Conservation (phyloP, 2,329 filamentous ascomycete species). For the Pseudocercospora fijiensis region DNA sequence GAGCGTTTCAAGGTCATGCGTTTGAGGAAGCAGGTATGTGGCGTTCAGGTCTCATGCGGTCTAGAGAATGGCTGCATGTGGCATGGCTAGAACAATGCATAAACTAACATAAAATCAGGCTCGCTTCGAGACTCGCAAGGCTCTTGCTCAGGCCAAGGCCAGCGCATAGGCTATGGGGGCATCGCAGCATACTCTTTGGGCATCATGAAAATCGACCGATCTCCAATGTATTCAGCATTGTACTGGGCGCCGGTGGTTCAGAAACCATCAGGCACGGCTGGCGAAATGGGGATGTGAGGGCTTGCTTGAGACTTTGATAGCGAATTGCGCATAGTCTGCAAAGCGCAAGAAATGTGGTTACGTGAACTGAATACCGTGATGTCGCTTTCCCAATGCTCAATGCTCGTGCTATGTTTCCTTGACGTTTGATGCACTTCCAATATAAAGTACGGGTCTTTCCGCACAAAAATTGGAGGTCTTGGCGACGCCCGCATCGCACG, state of each 20-base stretch:
- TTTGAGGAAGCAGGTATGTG: slow-evolving; percentile 93
- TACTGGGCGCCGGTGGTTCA: slow-evolving; percentile 14
- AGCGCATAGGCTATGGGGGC: slow-evolving; percentile 45
- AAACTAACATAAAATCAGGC: slow-evolving; percentile 47
- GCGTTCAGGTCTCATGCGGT: not conserved
- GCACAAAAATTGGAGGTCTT: not conserved
- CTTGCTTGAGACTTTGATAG: slow-evolving; percentile 31
- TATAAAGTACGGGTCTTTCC: not conserved
- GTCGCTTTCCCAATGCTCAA: not conserved
- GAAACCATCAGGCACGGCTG: slow-evolving; percentile 20
- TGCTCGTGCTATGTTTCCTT: not conserved
- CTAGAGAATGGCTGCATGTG: not conserved
- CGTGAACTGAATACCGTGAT: slow-evolving; percentile 21
- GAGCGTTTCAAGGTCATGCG: slow-evolving; percentile 99
- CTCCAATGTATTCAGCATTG: slow-evolving; percentile 21
- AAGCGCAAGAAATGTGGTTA: slow-evolving; percentile 20
- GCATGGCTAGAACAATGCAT: not conserved
- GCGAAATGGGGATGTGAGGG: slow-evolving; percentile 29
- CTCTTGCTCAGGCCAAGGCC: slow-evolving; percentile 87
- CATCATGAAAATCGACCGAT: slow-evolving; percentile 22
- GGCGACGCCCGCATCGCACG: not conserved
- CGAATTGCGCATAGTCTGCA: slow-evolving; percentile 27
- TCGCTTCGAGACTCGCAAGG: slow-evolving; percentile 97
- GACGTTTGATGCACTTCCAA: not conserved
- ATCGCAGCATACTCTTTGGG: slow-evolving; percentile 18